Base-by-base conservation (phyloP, 2,329 filamentous ascomycete species). In the Aspergillus sojae region DNA sequence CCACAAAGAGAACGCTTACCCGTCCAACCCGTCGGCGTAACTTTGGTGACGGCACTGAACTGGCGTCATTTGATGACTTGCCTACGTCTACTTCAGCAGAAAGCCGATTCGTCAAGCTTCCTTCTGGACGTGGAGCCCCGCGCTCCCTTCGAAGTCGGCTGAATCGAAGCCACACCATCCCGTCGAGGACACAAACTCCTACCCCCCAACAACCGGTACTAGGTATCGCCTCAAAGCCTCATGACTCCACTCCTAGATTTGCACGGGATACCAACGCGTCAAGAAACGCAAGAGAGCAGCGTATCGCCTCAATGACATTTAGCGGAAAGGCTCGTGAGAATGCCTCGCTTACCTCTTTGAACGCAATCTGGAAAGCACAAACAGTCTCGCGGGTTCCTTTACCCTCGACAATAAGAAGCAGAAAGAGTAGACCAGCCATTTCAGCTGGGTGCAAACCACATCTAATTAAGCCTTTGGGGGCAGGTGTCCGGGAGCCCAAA, bases 1-100 rank as follows among this genome's bases (percentile, higher is more conserved):
- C 85, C 57, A 80, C 84, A 7, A 91, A 90, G 82, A 88, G 90
- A 68, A 89, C 90, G 54, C 80, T 96, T 63, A 94, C 87, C 66
- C 91, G 89, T 75, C 93, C 93, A 3, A 84, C 87, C 41, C 84
- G 88, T 46, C 83, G 84, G 64, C 86, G 89, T 53, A 88, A 92
- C 71, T 99, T 96, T 79, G 95, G 95, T 14, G 93, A 97, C 76
- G 95, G 95, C 19, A 91, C 90, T 64, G 95, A 99, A 78, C 84
- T 99, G 39, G 94, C 98, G 70, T 89, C 86, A 2, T 98, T 99
- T 75, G 95, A 99, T 75, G 95, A 99, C 78, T 82, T 99, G 61
- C 94, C 94, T 1, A 98, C 94, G 0, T 97, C 94, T 19, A 88
- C 86, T 14, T 88, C 90, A 64, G 86, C 88, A 16, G 95, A 99